Conservation (phyloP, 106 monocot genomes). For the Platanthera guangdongensis region DNA sequence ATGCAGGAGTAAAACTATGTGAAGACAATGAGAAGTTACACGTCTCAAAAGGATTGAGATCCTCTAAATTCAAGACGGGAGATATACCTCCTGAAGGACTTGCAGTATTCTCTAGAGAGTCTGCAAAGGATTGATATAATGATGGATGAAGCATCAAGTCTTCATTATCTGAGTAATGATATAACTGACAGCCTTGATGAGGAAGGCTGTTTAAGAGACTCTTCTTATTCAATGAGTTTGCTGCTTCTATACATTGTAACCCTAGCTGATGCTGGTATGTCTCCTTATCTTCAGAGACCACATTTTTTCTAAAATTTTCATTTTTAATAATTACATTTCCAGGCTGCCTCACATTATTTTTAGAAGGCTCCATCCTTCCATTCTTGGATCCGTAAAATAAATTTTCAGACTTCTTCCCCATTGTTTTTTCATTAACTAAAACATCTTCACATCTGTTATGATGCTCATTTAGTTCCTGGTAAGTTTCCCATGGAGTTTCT, state of each 20-base stretch:
- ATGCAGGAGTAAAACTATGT: slow-evolving; percentile 10
- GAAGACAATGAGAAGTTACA: slow-evolving; percentile 23
- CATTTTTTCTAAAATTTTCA: slow-evolving; percentile 9
- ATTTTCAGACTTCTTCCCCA: background rate
- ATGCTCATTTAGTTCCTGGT: slow-evolving; percentile 11
- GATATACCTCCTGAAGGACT: slow-evolving; percentile 41
- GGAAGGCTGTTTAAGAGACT: background rate
- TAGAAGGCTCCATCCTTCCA: slow-evolving; percentile 11
- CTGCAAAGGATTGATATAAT: slow-evolving; percentile 26
- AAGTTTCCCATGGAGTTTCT: slow-evolving; percentile 11
- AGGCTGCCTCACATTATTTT: background rate
- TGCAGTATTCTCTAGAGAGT: slow-evolving; percentile 17
- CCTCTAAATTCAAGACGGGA: slow-evolving; percentile 29
- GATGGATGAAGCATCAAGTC: slow-evolving; percentile 25
- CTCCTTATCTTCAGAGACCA: background rate
- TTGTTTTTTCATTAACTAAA: background rate
- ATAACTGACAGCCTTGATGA: slow-evolving; percentile 8
- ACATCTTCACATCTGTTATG: background rate
- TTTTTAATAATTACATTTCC: slow-evolving; percentile 1
- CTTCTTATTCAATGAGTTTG: slow-evolving; percentile 8
- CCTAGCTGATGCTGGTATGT: slow-evolving; percentile 12
- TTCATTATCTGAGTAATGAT: slow-evolving; percentile 17
- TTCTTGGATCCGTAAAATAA: background rate
- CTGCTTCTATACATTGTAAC: slow-evolving; percentile 11
- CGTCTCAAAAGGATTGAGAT: slow-evolving; percentile 18